Base-by-base conservation (phyloP, 2,329 filamentous ascomycete species). In the Beauveria asiatica region DNA sequence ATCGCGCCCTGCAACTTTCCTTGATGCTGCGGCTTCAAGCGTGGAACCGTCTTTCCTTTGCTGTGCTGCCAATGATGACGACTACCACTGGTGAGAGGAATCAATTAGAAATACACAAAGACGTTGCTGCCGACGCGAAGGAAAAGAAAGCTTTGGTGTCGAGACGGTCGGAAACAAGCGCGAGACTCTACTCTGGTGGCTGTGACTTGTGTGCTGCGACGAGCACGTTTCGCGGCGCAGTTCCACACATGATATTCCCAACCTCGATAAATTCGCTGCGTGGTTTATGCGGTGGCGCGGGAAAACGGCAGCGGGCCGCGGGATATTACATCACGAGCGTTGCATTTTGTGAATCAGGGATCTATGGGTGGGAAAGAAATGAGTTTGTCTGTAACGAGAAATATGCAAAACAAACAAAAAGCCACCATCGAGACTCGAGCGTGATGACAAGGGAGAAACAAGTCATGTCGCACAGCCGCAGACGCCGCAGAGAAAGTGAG, bases 241-340 rank as follows among this genome's bases (percentile, higher is more conserved):
- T 19, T 23, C 11, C 5, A n/a, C n/a, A 33, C 23, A 37, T 25
- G 17, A 13, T 17, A 5, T 17, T 13, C 17, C 17, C 3, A 11
- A 11, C 19, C 13, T 33, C 17, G 41, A 8, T 10, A 9, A 16
- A 2, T 39, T 25, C 21, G 11, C 33, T 57, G 55, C 55, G 55
- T 42, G 45, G 55, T 57, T 57, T 57, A 33, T 49, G 55, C 55
- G 45, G 55, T 50, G 39, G 52, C 41, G 45, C n/a, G 45, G 46
- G 23, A 10, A 16, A 25, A 10, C 55, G 55, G 55, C 45, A 57
- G 45, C 55, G 55, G 55, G 45, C 55, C 55, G 55, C 16, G 3
- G n/a, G n/a, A 17, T 30, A 50, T 57, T 21, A 23, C 45, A 57
- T 50, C 45, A 57, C 44, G 33, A 11, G 3, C 16, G 16, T 6